A percentile compares a stretch with the other conserved stretches of the same genome.
phyloP scores from a whole-genome alignment of 2,329 filamentous ascomycete species.

The Ceratocystis colombiana region DNA sequence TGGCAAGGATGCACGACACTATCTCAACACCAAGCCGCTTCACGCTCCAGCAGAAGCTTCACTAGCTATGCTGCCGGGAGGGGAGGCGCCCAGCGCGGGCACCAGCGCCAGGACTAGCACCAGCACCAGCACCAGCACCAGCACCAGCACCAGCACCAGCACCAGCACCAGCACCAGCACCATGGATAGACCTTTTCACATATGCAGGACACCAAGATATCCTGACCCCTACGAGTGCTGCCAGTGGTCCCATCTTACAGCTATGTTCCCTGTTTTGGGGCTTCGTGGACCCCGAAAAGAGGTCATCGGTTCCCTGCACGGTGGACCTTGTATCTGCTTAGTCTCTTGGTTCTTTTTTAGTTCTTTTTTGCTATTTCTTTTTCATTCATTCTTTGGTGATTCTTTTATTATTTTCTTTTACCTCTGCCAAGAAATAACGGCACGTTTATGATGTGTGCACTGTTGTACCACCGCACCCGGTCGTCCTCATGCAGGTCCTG shows the following conservation, averaged over 20 bases:
- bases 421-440: background rate
- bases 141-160: too few relatives aligned
- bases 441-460: background rate
- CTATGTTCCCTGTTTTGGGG: background rate
- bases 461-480: background rate
- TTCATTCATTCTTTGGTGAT: too few relatives aligned
- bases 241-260: conserved; percentile 9
- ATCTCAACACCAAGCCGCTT: background rate
- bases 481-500: background rate
- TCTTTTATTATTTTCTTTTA: too few relatives aligned
- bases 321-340: background rate
- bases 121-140: background rate
- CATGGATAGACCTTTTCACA: background rate
- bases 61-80: conserved; percentile 2
- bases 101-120: background rate
- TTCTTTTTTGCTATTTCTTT: too few relatives aligned
- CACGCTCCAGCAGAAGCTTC: background rate
- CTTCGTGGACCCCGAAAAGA: conserved; percentile 5
- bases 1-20: background rate
- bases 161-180: background rate
- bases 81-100: background rate
- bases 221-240: background rate
- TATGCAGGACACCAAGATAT: background rate
- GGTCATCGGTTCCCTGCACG: background rate
- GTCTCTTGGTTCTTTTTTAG: background rate